Evolutionary conservation across 2,329 filamentous ascomycete species (phyloP).

Genomic region (Botrytis fragariae): DNA sequence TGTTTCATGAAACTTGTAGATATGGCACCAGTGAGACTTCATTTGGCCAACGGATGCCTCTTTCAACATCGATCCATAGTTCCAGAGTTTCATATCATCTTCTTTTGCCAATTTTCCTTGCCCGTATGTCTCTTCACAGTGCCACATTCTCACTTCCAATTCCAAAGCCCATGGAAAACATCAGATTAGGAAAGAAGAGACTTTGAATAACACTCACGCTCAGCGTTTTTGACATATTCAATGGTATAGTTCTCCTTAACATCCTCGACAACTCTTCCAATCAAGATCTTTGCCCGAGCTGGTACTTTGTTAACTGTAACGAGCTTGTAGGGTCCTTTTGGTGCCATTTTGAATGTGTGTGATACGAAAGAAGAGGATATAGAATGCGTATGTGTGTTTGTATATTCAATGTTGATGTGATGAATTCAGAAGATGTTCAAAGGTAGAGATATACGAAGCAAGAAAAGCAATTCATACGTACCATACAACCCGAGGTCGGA

Average conservation of each 20-base stretch:
- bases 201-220: slow-evolving; percentile 45
- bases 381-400: not conserved
- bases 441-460: not conserved
- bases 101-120: too few species aligned
- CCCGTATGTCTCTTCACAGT: too few species aligned
- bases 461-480: not conserved
- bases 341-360: slow-evolving; percentile 29
- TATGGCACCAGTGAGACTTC: not conserved
- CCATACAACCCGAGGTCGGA: not conserved
- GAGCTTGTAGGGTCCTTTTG: slow-evolving; percentile 58
- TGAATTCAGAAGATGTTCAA: too few species aligned
- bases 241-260: slow-evolving; percentile 64
- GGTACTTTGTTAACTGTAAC: slow-evolving; percentile 68
- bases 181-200: not conserved
- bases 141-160: too few species aligned
- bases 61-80: not conserved
- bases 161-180: not conserved
- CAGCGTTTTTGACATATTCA: slow-evolving; percentile 59
- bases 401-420: not conserved
- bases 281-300: slow-evolving; percentile 60
- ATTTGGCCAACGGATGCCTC: rapidly evolving
- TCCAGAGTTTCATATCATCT: not conserved
- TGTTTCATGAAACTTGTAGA: not conserved
- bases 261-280: slow-evolving; percentile 59
- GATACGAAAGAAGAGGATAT: not conserved